Percentiles rank a stretch among this genome's conserved stretches.
phyloP scores from a whole-genome alignment of 768 basidiomycete genomes.

The Boletales sp. region DNA sequence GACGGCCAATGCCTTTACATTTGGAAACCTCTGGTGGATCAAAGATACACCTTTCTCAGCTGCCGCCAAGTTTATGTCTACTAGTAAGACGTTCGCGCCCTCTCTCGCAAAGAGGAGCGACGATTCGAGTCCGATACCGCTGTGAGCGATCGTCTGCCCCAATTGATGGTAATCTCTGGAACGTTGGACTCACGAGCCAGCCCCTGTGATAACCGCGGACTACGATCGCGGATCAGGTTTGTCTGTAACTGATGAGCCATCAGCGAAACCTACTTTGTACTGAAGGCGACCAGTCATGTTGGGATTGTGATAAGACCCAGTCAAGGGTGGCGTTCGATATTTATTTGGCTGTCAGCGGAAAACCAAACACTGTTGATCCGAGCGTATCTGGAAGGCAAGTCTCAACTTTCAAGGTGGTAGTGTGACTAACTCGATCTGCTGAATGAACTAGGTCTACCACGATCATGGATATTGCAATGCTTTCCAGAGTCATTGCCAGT shows the following conservation, averaged over 20 bases:
- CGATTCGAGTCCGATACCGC: conserved; percentile 95
- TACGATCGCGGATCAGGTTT: conserved; percentile 28
- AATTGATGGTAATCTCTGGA: background rate
- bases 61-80: conserved; percentile 79
- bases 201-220: conserved; percentile 84
- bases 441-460: no score
- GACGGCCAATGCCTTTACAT: conserved; percentile 62
- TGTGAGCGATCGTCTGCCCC: conserved; percentile 31
- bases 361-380: no score
- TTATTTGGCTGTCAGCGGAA: no score
- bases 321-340: no score
- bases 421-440: background rate
- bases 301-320: no score
- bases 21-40: conserved; percentile 64
- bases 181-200: conserved; percentile 65
- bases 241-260: background rate
- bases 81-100: conserved; percentile 86
- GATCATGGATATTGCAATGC: background rate
- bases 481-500: background rate
- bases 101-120: conserved; percentile 94
- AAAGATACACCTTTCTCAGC: conserved; percentile 64
- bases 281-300: conserved; percentile 66
- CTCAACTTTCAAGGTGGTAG: background rate
- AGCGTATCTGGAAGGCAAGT: no score
- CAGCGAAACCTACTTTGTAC: conserved; percentile 48